These are phyloP conservation scores for Eutrema yunnanense DNA, from an alignment of 345 rosid genomes.

Conservation along the genomic window DNA sequence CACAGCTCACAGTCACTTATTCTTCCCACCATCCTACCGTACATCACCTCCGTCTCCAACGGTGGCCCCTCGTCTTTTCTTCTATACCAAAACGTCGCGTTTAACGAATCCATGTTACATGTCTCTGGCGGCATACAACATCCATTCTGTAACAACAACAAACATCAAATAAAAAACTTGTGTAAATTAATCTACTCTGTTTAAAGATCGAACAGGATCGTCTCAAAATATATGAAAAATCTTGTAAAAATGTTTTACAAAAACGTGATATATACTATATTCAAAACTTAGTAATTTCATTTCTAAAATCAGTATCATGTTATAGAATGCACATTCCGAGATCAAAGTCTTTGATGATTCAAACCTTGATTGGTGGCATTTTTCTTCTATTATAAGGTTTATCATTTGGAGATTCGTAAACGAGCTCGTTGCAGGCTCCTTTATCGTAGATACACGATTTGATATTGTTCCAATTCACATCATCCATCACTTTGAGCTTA, in stretches of 20 bases:
- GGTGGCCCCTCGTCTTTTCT: constrained; percentile 26
- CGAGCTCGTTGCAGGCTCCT: constrained; percentile 37
- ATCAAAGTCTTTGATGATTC: background rate
- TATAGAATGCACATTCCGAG: background rate
- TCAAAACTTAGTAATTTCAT: background rate
- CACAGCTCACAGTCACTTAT: constrained; percentile 48
- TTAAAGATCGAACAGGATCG: background rate
- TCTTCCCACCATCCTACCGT: constrained; percentile 6
- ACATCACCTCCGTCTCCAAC: background rate
- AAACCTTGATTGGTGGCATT: constrained; percentile 56
- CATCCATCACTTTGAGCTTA: constrained; percentile 34
- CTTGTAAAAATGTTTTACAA: background rate
- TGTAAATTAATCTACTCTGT: background rate
- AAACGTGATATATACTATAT: background rate
- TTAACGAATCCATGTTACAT: constrained; percentile 55
- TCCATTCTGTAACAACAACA: constrained; percentile 44
- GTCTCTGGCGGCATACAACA: constrained; percentile 67
- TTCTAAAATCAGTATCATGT: background rate
- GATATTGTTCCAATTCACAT: constrained; percentile 46
- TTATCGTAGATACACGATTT: constrained; percentile 58
- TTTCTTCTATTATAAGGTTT: constrained; percentile 38
- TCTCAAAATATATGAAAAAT: background rate
- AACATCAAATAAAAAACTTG: background rate
- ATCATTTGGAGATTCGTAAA: constrained; percentile 13
- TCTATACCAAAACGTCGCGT: constrained; percentile 56